A percentile compares a stretch with the other conserved stretches of the same genome.
Conservation (phyloP, 768 basidiomycete species). For the Tephrocybe sp. region DNA sequence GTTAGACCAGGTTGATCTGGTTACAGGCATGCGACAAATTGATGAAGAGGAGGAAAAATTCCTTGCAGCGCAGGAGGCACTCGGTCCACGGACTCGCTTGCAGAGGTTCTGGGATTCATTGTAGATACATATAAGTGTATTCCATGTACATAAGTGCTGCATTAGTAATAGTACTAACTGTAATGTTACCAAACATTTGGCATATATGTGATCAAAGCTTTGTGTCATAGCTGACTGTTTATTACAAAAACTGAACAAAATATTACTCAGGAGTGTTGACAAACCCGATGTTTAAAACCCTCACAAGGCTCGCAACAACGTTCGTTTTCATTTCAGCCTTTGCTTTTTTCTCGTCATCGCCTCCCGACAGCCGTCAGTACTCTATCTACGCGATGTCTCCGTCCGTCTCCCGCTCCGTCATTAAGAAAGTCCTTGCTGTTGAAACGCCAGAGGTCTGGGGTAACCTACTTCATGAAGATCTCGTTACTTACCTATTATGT, state of each 20-base stretch:
- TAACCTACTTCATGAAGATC: conserved; percentile 17
- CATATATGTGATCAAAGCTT: too few relatives aligned
- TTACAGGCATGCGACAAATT: conserved; percentile 56
- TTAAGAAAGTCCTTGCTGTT: conserved; percentile 74
- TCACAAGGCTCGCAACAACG: conserved; percentile 11
- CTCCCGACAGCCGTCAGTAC: conserved; percentile 7
- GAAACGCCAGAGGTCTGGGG: conserved; percentile 77
- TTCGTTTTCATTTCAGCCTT: conserved; percentile 16
- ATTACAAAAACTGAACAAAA: too few relatives aligned
- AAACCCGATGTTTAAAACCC: conserved; percentile 20
- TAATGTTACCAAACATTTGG: too few relatives aligned
- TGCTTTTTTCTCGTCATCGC: conserved; percentile 14
- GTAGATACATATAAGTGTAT: conserved; percentile 20
- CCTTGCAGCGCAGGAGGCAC: conserved; percentile 39
- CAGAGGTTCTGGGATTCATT: conserved; percentile 38
- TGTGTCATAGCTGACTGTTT: too few relatives aligned
- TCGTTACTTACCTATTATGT: neutral
- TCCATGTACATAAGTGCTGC: neutral
- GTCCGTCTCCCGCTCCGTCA: conserved; percentile 60
- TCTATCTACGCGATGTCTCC: conserved; percentile 22
- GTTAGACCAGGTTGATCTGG: conserved; percentile 53
- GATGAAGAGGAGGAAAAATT: conserved; percentile 61
- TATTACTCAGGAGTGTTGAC: too few relatives aligned
- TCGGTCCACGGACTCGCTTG: conserved; percentile 31
- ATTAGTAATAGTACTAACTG: too few relatives aligned